Conservation (phyloP, 1,139 yeast genomes). For the Diutina siamensis region DNA sequence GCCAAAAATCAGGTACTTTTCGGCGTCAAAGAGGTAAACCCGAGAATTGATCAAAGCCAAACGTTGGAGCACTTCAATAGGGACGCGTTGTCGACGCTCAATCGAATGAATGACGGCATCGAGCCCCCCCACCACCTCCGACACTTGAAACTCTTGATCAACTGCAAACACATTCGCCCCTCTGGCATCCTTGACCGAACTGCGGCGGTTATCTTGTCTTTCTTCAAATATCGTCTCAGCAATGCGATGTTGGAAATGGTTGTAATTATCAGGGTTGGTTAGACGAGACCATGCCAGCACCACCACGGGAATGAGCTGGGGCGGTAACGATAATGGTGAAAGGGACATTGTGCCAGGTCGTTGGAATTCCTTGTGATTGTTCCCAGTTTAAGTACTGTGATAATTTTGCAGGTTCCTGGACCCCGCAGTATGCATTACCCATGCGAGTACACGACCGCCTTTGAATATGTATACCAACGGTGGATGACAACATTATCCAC, state of each 20-base stretch:
- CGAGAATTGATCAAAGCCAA: not conserved
- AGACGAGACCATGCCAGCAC: not conserved
- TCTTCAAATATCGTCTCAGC: not conserved
- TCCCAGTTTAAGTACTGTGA: no score
- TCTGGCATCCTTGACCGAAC: no score
- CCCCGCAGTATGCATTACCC: no score
- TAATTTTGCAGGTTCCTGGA: no score
- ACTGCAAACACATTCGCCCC: not conserved
- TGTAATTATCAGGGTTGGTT: not conserved
- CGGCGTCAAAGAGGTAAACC: constrained; percentile 1
- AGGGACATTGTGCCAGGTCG: not conserved
- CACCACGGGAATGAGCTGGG: not conserved
- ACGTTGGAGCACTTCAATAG: not conserved
- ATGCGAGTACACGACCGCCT: no score
- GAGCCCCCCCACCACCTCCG: not conserved
- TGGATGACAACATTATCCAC: no score
- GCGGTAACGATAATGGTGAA: not conserved
- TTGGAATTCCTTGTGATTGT: no score
- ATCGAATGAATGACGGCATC: not conserved
- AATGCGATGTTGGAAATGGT: not conserved
- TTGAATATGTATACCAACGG: no score
- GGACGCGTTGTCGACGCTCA: not conserved
- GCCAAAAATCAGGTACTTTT: not conserved
- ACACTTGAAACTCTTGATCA: not conserved
- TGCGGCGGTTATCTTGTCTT: not conserved